Evolutionary conservation across 768 basidiomycete species (phyloP).

Genomic region (Xerocomellus chrysenteron): DNA sequence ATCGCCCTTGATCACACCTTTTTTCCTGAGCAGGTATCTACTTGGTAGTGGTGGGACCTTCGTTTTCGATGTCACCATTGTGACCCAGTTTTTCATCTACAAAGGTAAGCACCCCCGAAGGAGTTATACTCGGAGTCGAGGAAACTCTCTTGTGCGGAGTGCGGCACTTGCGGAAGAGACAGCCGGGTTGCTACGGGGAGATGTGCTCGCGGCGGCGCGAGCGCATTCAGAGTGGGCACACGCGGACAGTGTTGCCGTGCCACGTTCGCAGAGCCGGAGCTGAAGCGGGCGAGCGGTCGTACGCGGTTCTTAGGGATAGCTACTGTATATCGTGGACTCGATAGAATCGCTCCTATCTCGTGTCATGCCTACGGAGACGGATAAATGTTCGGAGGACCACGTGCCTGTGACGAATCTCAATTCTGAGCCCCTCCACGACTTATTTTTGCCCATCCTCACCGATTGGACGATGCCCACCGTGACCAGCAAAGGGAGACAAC

Average conservation of each 20-base stretch:
- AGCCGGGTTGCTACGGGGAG: slow-evolving; percentile 46
- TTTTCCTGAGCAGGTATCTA: slow-evolving; percentile 57
- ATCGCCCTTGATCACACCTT: not conserved
- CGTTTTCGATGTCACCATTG: slow-evolving; percentile 89
- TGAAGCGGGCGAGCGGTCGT: slow-evolving; percentile 15
- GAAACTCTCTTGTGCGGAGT: slow-evolving; percentile 27
- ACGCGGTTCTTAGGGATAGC: not conserved
- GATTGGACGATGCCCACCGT: slow-evolving; percentile 19
- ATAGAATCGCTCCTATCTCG: not conserved
- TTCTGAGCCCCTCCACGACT: not conserved
- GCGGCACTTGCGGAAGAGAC: slow-evolving; percentile 45
- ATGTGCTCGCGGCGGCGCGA: slow-evolving; percentile 35
- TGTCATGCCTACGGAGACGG: not conserved
- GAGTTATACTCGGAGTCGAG: slow-evolving; percentile 22
- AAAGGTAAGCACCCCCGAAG: slow-evolving; percentile 44
- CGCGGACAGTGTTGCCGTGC: slow-evolving; percentile 18
- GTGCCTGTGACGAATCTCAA: slow-evolving; percentile 5
- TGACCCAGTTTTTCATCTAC: slow-evolving; percentile 83
- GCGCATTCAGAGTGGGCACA: slow-evolving; percentile 23
- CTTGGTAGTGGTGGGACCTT: slow-evolving; percentile 92
- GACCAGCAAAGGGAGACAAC: slow-evolving; percentile 19
- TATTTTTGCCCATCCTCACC: not conserved
- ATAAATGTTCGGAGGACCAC: slow-evolving; percentile 9
- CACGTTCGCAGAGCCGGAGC: slow-evolving; percentile 40
- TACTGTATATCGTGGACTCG: slow-evolving; percentile 1